Conservation (phyloP, 306 rosid genomes). For the Castanopsis chinensis region DNA sequence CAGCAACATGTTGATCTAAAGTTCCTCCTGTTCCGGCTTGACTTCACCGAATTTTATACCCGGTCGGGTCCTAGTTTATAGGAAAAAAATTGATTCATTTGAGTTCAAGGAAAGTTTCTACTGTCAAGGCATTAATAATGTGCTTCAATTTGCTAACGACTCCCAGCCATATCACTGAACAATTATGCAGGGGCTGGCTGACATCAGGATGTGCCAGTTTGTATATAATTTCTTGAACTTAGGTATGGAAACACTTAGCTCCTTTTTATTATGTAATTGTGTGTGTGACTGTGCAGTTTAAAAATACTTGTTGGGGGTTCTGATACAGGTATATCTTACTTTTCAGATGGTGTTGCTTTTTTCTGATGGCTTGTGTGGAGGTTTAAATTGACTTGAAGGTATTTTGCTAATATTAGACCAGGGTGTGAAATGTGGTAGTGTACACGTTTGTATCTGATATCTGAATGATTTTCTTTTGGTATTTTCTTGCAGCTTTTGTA, state of each 20-base stretch:
- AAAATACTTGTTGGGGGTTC: background rate
- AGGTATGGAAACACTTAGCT: slow-evolving; percentile 40
- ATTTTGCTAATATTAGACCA: slow-evolving; percentile 29
- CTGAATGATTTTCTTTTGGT: slow-evolving; percentile 35
- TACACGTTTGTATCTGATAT: slow-evolving; percentile 46
- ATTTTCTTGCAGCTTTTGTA: slow-evolving; percentile 40
- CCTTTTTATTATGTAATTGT: background rate
- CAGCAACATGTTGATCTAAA: slow-evolving; percentile 96
- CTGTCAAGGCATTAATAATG: slow-evolving; percentile 25
- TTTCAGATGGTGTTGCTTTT: slow-evolving; percentile 39
- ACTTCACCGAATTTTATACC: slow-evolving; percentile 85
- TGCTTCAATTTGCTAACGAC: slow-evolving; percentile 29
- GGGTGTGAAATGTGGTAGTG: slow-evolving; percentile 41
- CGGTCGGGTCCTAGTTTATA: slow-evolving; percentile 53
- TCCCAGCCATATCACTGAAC: slow-evolving; percentile 30
- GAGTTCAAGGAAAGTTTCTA: slow-evolving; percentile 28
- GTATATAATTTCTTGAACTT: slow-evolving; percentile 29
- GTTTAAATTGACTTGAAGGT: slow-evolving; percentile 47
- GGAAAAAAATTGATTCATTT: slow-evolving; percentile 26
- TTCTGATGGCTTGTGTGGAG: slow-evolving; percentile 44
- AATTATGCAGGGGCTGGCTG: slow-evolving; percentile 39
- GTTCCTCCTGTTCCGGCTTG: slow-evolving; percentile 94
- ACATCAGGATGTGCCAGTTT: slow-evolving; percentile 36
- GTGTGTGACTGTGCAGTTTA: background rate
- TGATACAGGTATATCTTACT: slow-evolving; percentile 14